Base-by-base conservation (phyloP, 78 protist genomes). In the Dictyostelium purpureum region DNA sequence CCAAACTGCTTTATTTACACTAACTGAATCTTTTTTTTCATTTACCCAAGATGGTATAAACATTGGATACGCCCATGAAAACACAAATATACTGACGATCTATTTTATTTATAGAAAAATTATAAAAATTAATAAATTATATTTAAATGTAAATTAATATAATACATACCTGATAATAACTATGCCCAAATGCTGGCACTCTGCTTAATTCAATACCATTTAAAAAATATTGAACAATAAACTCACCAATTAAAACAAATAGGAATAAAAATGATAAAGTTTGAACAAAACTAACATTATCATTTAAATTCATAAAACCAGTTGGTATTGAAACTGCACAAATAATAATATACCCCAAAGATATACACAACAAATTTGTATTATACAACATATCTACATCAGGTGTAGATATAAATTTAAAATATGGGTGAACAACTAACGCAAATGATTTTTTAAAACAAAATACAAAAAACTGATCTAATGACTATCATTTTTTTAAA, bases 41-140 rank as follows among this genome's bases (percentile, higher is more conserved):
- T 81, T 81, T 0, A 66, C 77, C 89, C 89, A 81, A 1, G 65
- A 43, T 18, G 79, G 79, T 26, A 81, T 81, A 69, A 81, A 81
- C 89, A 81, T 81, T 2, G 89, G 89, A 69, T 69, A 81, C 26
- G 89, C 89, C 89, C 89, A 81, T 26, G 79, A 69, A 18, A 81
- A 81, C 35, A 81, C 75, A 57, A 81, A 81, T 38, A 81, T 73
- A 40, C 79, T 69, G 7, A 81, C 89, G 51, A 79, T 49, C n/a
- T n/a, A n/a, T n/a, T n/a, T n/a, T n/a, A n/a, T n/a, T 57, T 70
- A 56, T 56, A 56, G 14, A 18, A 7, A 56, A 4, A 56, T 19
- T 56, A 56, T 7, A 18, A 56, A 19, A 7, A 18, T 19, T 19
- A 19, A 19, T 19, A 19, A 56, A 18, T 19, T 9, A 19, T 56